Evolutionary conservation across 192 early-diverging fungal genomes (phyloP).

Genomic region (Umbelopsis isabellina): DNA sequence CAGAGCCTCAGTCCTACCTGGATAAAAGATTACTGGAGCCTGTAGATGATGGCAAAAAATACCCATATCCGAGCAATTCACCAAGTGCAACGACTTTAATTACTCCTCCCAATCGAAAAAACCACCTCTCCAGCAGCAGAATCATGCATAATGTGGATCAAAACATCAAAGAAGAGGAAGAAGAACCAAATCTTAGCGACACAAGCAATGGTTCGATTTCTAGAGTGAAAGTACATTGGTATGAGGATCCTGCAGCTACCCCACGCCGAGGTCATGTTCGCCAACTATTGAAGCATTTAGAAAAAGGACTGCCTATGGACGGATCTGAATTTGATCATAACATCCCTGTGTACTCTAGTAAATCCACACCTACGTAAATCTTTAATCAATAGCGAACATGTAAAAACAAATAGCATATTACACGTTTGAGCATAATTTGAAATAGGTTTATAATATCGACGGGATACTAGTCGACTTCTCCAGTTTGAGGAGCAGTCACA

Average conservation of each 20-base stretch:
- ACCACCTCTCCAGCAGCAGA: too few relatives aligned
- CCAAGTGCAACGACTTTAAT: too few relatives aligned
- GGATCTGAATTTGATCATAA: not conserved
- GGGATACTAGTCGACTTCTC: too few relatives aligned
- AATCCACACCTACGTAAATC: not conserved
- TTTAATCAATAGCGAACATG: not conserved
- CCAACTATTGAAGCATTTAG: not conserved
- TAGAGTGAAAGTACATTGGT: slow-evolving; percentile 6
- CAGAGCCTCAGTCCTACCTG: too few relatives aligned
- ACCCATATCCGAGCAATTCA: too few relatives aligned
- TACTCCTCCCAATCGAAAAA: too few relatives aligned
- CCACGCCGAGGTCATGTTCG: slow-evolving; percentile 4
- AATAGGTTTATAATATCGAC: too few relatives aligned
- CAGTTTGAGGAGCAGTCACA: not conserved
- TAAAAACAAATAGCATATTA: not conserved
- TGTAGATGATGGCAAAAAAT: too few relatives aligned
- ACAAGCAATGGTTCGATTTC: not conserved
- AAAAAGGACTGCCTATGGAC: slow-evolving; percentile 1
- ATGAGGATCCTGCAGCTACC: slow-evolving; percentile 1
- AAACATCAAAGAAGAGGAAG: not conserved
- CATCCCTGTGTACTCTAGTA: slow-evolving; percentile 5
- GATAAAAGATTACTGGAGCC: too few relatives aligned
- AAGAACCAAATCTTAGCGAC: not conserved
- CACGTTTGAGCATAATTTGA: not conserved
- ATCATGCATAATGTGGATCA: too few relatives aligned